phyloP scores from a whole-genome alignment of 2,329 filamentous ascomycete genomes.

The Venturia effusa region DNA sequence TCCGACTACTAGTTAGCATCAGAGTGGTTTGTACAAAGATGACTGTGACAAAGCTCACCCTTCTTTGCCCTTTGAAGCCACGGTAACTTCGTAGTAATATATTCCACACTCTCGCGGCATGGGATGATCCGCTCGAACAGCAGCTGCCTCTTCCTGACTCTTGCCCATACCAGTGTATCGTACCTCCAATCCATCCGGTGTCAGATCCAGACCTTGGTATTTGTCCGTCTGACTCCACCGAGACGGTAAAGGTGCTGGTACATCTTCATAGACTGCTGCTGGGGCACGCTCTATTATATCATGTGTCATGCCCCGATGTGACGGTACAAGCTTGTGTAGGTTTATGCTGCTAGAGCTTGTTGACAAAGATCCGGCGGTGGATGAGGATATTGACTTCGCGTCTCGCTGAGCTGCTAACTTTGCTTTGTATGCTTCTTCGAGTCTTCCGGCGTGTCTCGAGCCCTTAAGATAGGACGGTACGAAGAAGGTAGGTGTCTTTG shows the following conservation, averaged over 20 bases:
- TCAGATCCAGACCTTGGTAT: constrained; percentile 60
- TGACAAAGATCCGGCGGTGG: constrained; percentile 37
- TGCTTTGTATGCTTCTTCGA: constrained; percentile 59
- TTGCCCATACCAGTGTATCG: constrained; percentile 46
- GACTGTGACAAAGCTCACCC: constrained; percentile 31
- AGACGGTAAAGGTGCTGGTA: constrained; percentile 61
- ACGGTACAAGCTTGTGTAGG: constrained; percentile 46
- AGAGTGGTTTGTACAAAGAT: constrained; percentile 1
- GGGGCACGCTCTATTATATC: constrained; percentile 73
- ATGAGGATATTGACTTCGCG: constrained; percentile 13
- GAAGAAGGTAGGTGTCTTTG: constrained; percentile 34
- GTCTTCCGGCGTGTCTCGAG: constrained; percentile 65
- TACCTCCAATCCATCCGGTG: constrained; percentile 60
- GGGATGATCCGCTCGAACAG: constrained; percentile 70
- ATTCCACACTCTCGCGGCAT: constrained; percentile 88
- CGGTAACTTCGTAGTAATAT: constrained; percentile 79
- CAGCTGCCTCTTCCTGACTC: constrained; percentile 53
- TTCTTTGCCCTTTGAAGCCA: constrained; percentile 56
- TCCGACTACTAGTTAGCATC: constrained; percentile 1
- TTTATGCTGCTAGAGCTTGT: constrained; percentile 47
- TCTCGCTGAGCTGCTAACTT: constrained; percentile 41
- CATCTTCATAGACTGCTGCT: constrained; percentile 45
- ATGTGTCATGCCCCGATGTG: constrained; percentile 68
- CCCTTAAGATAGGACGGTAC: constrained; percentile 72
- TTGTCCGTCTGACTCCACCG: constrained; percentile 77